These are phyloP conservation scores for Begonia fuchsioides DNA, from an alignment of 306 rosid genomes.

Conservation along the genomic window DNA sequence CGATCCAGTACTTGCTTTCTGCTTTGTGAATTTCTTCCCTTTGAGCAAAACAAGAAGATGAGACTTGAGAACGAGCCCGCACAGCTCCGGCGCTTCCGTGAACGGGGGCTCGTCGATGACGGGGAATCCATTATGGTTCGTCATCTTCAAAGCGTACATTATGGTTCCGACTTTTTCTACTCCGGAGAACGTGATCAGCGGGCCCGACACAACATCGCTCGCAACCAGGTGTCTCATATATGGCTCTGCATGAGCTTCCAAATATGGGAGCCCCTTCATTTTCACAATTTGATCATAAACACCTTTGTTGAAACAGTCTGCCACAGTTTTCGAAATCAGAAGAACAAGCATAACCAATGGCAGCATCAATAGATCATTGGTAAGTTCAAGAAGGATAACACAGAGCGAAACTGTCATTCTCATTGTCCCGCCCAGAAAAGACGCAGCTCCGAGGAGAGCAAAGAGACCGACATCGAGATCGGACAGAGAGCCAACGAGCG, in stretches of 20 bases:
- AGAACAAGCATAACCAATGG: conserved; percentile 96
- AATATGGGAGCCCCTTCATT: conserved; percentile 53
- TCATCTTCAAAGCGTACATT: conserved; percentile 27
- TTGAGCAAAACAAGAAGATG: conserved; percentile 71
- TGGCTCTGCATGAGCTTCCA: conserved; percentile 69
- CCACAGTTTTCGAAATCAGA: conserved; percentile 80
- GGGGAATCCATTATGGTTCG: conserved; percentile 73
- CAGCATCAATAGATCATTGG: too few species aligned
- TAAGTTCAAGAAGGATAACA: conserved; percentile 94
- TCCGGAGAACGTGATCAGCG: conserved; percentile 45
- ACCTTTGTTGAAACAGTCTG: conserved; percentile 60
- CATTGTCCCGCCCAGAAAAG: conserved; percentile 99
- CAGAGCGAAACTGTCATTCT: conserved; percentile 90
- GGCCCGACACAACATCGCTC: conserved; percentile 66
- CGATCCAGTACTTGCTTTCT: conserved; percentile 16
- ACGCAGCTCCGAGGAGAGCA: conserved; percentile 93
- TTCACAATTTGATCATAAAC: conserved; percentile 67
- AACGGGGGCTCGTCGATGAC: conserved; percentile 87
- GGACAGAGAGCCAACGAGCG: conserved; percentile 28
- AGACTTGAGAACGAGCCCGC: conserved; percentile 77
- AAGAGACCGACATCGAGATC: conserved; percentile 51
- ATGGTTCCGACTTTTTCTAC: conserved; percentile 57
- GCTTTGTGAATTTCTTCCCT: conserved; percentile 40
- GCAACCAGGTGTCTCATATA: conserved; percentile 60
- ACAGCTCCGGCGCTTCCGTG: conserved; percentile 45